Base-by-base conservation (phyloP, 1,284 basidiomycete genomes). In the Trichosporon sp. region DNA sequence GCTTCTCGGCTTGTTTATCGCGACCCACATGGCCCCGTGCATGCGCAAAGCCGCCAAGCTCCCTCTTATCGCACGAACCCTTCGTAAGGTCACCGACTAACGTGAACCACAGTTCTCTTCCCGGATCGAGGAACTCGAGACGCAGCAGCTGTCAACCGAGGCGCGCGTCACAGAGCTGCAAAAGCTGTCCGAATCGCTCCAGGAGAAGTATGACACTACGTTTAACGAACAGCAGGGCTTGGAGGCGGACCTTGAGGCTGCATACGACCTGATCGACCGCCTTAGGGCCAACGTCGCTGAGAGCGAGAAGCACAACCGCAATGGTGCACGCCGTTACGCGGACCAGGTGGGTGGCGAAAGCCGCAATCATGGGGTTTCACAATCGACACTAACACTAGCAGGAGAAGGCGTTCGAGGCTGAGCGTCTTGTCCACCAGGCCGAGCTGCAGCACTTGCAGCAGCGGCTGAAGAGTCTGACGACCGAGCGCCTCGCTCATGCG, bases 331-430 rank as follows among this genome's bases (percentile, higher is more conserved):
- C 46, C 71, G 81, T 12, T 79, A 80, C 74, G 66, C 74, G 2
- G 80, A 80, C 69, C 82, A 84, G 79, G 83, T 82, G 64, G 64
- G 79, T 74, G 46, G 26, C 35, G 54, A 46, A 46, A 46, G 43
- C 43, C 16, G 14, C 5, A 16, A 5, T 5, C 43, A n/a, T n/a
- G 4, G 43, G 43, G 16, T 46, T n/a, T 16, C 43, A 46, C 43
- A 46, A 46, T n/a, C 43, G 21, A 37, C 46, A 54, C 69, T 74
- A 59, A 73, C 73, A 40, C 26, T 26, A 16, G 1, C 68, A 84
- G 83, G 81, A 84, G 67, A 74, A 76, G 63, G 74, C 77, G 1
- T 81, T 84, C 68, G 83, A 84, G 35, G 74, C 79, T 1, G 82
- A 84, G 70, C 72, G 83, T 35, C 71, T 76, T 67, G 79, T 80